These are phyloP conservation scores for Amanita phalloides DNA, from an alignment of 768 basidiomycete genomes.

Conservation along the genomic window DNA sequence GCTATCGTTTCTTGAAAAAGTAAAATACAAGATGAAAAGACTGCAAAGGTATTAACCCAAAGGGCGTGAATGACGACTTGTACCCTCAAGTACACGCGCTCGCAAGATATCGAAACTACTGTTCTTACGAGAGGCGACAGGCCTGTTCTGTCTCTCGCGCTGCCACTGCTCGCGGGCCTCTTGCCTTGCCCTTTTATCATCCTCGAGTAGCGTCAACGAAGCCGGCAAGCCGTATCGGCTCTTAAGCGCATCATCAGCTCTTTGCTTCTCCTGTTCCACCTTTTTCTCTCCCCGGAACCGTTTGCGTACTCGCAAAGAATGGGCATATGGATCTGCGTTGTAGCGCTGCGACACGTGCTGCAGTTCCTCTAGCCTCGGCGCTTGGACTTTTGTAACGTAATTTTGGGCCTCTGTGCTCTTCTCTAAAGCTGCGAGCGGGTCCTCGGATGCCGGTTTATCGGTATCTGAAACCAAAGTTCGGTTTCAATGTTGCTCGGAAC, in stretches of 20 bases:
- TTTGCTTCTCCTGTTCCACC: conserved; percentile 54
- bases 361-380: conserved; percentile 74
- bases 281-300: conserved; percentile 85
- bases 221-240: conserved; percentile 70
- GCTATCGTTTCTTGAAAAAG: conserved; percentile 3
- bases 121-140: neutral
- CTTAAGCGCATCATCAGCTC: conserved; percentile 62
- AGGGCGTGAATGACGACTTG: conserved; percentile 23
- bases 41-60: neutral
- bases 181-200: conserved; percentile 46
- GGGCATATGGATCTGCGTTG: conserved; percentile 78
- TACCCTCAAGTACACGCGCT: conserved; percentile 48
- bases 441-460: conserved; percentile 52
- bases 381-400: conserved; percentile 58
- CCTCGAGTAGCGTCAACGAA: conserved; percentile 52
- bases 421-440: conserved; percentile 83
- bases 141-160: neutral
- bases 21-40: conserved; percentile 2
- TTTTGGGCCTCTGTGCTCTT: conserved; percentile 77
- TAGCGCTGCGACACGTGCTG: conserved; percentile 67
- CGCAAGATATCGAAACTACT: conserved; percentile 21
- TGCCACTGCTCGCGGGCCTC: conserved; percentile 60
- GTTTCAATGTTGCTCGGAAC: neutral
- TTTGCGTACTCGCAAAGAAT: conserved; percentile 66
- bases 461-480: conserved; percentile 38